A percentile compares a stretch with the other conserved stretches of the same genome.
Evolutionary conservation across 1,284 basidiomycete species (phyloP).

Genomic region (Heterobasidion parviporum): DNA sequence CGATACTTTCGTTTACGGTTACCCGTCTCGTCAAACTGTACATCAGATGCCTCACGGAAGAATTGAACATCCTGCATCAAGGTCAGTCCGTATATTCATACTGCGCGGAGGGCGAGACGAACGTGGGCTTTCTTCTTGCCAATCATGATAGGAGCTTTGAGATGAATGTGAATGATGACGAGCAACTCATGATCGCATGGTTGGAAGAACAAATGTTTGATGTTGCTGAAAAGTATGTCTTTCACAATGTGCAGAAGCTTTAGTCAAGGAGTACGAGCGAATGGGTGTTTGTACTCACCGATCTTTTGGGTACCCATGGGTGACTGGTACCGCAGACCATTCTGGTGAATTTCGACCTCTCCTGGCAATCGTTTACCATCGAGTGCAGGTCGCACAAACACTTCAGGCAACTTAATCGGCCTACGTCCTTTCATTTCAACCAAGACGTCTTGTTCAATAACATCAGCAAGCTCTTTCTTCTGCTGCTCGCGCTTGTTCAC

Average conservation of each 20-base stretch:
- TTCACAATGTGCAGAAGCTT: neutral
- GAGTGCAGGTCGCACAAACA: constrained; percentile 88
- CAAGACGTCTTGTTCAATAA: constrained; percentile 90
- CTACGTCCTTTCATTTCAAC: constrained; percentile 82
- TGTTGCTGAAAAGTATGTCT: constrained; percentile 96
- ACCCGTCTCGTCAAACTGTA: constrained; percentile 98
- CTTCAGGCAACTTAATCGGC: constrained; percentile 81
- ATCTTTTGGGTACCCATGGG: constrained; percentile 86
- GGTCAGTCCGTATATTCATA: constrained; percentile 1
- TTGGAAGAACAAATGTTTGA: constrained; percentile 99
- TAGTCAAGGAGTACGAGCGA: neutral
- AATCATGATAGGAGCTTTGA: constrained; percentile 96
- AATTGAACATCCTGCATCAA: constrained; percentile 88
- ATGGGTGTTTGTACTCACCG: constrained; percentile 39
- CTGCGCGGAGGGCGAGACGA: constrained; percentile 6
- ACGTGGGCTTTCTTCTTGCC: constrained; percentile 97
- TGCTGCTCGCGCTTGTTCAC: constrained; percentile 97
- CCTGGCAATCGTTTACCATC: constrained; percentile 92
- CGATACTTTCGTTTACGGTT: constrained; percentile 96
- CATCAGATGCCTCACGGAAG: constrained; percentile 96
- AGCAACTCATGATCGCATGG: constrained; percentile 96
- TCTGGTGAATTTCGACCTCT: constrained; percentile 96
- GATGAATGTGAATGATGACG: constrained; percentile 90
- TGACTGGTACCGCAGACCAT: constrained; percentile 91
- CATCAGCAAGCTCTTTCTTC: constrained; percentile 97